Percentiles rank a stretch among this genome's conserved stretches.
phyloP scores from a whole-genome alignment of 1,284 basidiomycete species.

The Pseudozyma sp. region DNA sequence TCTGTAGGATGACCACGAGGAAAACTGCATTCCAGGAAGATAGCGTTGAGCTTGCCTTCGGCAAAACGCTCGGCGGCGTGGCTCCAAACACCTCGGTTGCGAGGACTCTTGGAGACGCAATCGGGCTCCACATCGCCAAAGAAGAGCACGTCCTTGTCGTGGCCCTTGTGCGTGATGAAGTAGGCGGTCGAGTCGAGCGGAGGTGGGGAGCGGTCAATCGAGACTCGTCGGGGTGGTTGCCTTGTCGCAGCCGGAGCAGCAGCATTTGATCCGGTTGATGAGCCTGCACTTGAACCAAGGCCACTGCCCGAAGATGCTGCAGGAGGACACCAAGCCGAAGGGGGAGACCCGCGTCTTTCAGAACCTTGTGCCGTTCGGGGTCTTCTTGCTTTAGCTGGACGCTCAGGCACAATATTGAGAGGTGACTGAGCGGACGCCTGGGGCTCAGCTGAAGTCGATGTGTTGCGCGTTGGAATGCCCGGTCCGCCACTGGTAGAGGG shows the following conservation, averaged over 20 bases:
- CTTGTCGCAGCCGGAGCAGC: conserved; percentile 3
- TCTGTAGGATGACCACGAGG: conserved; percentile 54
- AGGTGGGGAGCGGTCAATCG: conserved; percentile 47
- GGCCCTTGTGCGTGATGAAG: conserved; percentile 60
- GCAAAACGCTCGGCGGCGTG: conserved; percentile 57
- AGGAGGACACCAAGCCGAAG: conserved; percentile 37
- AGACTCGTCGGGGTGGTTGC: conserved; percentile 40
- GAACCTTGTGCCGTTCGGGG: conserved; percentile 57
- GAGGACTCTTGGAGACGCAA: conserved; percentile 49
- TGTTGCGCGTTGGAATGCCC: conserved; percentile 11
- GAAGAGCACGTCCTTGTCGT: conserved; percentile 64
- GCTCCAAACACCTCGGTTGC: conserved; percentile 60
- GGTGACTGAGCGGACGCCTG: conserved; percentile 3
- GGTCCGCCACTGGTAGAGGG: conserved; percentile 18
- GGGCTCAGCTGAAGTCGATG: not conserved
- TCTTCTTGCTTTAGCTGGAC: conserved; percentile 28
- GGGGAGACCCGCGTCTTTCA: conserved; percentile 36
- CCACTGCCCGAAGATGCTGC: conserved; percentile 8
- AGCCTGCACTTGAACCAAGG: not conserved
- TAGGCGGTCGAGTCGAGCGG: conserved; percentile 63
- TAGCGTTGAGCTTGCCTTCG: conserved; percentile 52
- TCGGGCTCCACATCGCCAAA: conserved; percentile 68
- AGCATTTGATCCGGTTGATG: not conserved
- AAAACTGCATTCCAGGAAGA: conserved; percentile 66
- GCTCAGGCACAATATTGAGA: conserved; percentile 12